phyloP scores from a whole-genome alignment of 1,284 basidiomycete species.

The Lentinus polychrous region DNA sequence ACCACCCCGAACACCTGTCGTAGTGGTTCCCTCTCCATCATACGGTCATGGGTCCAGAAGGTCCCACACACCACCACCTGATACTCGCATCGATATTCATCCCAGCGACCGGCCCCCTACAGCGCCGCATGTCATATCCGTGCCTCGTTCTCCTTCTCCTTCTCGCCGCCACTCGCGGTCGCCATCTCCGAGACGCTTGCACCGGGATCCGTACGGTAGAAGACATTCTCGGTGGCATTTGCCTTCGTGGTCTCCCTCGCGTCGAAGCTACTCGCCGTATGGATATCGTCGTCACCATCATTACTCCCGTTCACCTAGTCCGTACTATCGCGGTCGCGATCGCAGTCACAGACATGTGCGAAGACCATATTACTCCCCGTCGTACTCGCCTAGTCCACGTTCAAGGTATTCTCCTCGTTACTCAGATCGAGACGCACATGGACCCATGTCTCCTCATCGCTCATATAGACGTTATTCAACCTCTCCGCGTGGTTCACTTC shows the following conservation, averaged over 20 bases:
- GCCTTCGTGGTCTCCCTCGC: neutral
- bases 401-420: neutral
- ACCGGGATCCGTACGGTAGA: neutral
- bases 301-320: neutral
- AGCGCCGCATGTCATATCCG: neutral
- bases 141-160: conserved; percentile 8
- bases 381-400: neutral
- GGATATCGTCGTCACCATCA: neutral
- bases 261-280: neutral
- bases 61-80: neutral
- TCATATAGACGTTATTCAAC: no score
- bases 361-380: no score
- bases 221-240: neutral
- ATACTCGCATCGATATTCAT: no score
- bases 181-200: no score
- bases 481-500: no score
- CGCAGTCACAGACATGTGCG: neutral
- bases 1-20: no score
- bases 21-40: neutral
- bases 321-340: neutral
- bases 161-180: neutral
- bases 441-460: no score
- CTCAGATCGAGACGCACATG: no score
- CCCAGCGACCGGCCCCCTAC: no score
- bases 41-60: neutral